A percentile compares a stretch with the other conserved stretches of the same genome.
These are phyloP conservation scores for Chytriomyces hyalinus DNA, from an alignment of 192 early-diverging fungal genomes.

Conservation along the genomic window DNA sequence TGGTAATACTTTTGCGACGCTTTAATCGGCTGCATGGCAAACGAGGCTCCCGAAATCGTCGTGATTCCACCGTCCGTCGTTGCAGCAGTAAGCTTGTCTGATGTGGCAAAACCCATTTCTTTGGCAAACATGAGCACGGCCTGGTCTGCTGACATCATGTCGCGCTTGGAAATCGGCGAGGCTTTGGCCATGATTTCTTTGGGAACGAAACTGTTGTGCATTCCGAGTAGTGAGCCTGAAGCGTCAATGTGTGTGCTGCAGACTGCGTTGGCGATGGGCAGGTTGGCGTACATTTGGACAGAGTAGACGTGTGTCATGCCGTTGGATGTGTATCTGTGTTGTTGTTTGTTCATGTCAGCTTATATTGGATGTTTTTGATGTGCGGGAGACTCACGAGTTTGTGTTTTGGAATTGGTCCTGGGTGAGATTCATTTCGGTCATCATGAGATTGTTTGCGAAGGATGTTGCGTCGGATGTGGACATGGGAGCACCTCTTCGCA, in stretches of 20 bases:
- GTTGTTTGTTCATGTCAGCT: neutral
- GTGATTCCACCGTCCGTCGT: neutral
- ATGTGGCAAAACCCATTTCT: neutral
- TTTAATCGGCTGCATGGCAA: conserved; percentile 8
- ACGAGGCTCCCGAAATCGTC: neutral
- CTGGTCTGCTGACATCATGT: conserved; percentile 15
- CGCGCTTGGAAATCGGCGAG: neutral
- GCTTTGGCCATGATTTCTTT: conserved; percentile 1
- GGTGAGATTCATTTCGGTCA: neutral
- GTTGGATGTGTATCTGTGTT: conserved; percentile 55
- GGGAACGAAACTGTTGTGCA: conserved; percentile 11
- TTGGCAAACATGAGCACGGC: conserved; percentile 25
- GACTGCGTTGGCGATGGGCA: conserved; percentile 74
- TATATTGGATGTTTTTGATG: neutral
- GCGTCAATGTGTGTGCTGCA: conserved; percentile 76
- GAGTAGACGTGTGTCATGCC: conserved; percentile 64
- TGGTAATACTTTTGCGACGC: conserved; percentile 17
- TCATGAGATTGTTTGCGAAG: neutral
- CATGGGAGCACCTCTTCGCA: neutral
- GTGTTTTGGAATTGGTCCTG: neutral
- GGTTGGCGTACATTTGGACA: conserved; percentile 64
- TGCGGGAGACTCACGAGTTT: conserved; percentile 1
- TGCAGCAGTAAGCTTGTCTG: conserved; percentile 2
- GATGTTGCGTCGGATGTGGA: neutral
- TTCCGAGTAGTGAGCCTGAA: conserved; percentile 46